Evolutionary conservation across 495 filamentous ascomycete genomes (phyloP).

Genomic region (Chaetomium fimeti): DNA sequence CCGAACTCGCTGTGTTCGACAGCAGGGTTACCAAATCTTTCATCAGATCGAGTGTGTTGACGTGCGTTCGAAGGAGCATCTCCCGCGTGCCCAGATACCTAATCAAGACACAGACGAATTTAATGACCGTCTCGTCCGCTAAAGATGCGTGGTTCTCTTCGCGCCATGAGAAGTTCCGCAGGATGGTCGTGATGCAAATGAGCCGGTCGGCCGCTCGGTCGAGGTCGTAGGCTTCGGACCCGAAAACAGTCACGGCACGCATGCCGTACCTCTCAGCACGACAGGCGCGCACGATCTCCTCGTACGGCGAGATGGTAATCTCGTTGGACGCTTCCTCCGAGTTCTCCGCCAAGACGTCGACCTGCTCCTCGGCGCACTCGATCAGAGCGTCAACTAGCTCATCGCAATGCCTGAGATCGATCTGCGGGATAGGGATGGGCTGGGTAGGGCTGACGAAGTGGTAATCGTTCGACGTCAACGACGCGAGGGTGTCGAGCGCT

Average conservation of each 20-base stretch:
- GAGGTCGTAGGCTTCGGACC: constrained; percentile 74
- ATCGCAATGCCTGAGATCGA: constrained; percentile 69
- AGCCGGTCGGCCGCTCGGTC: constrained; percentile 83
- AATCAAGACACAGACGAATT: constrained; percentile 77
- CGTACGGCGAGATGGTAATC: constrained; percentile 77
- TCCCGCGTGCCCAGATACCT: constrained; percentile 86
- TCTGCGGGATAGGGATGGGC: constrained; percentile 25
- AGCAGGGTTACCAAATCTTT: constrained; percentile 89
- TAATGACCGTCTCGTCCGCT: constrained; percentile 70
- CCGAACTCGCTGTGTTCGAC: constrained; percentile 76
- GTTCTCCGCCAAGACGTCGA: constrained; percentile 74
- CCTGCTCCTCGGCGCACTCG: constrained; percentile 86
- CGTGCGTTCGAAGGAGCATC: constrained; percentile 73
- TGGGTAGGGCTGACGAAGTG: constrained; percentile 35
- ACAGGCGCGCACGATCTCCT: constrained; percentile 78
- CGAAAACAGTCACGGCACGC: constrained; percentile 68
- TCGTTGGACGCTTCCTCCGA: constrained; percentile 80
- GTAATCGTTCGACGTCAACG: constrained; percentile 52
- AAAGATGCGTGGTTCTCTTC: constrained; percentile 70
- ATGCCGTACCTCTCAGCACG: constrained; percentile 67
- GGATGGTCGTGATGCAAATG: constrained; percentile 85
- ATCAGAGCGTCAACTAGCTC: constrained; percentile 84
- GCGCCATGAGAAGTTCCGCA: constrained; percentile 85
- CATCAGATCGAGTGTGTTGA: constrained; percentile 90
- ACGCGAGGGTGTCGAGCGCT: constrained; percentile 78